Conservation (phyloP, 306 rosid genomes). For the Castanospermum australe region DNA sequence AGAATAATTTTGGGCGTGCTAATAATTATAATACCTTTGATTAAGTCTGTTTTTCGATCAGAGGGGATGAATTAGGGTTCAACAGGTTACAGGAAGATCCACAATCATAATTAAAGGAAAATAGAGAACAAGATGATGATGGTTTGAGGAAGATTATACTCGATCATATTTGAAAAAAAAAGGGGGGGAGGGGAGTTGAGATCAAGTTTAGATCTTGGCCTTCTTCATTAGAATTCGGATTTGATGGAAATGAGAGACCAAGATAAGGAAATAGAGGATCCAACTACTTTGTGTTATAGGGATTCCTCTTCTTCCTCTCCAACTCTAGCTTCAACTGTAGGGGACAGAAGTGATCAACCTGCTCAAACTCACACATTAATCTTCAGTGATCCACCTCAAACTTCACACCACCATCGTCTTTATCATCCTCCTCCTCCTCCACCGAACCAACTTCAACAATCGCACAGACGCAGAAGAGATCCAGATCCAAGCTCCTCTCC, state of each 20-base stretch:
- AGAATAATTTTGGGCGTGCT: constrained; percentile 39
- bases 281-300: constrained; percentile 45
- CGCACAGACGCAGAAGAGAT: constrained; percentile 42
- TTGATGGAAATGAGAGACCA: constrained; percentile 58
- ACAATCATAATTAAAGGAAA: constrained; percentile 24
- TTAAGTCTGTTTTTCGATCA: constrained; percentile 30
- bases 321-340: constrained; percentile 20
- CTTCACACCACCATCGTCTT: constrained; percentile 40
- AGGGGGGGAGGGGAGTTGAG: constrained; percentile 20
- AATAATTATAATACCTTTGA: constrained; percentile 40
- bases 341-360: constrained; percentile 41
- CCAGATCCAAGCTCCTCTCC: constrained; percentile 43
- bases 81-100: constrained; percentile 33
- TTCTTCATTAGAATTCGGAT: constrained; percentile 21
- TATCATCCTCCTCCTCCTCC: constrained; percentile 9
- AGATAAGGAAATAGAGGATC: constrained; percentile 51
- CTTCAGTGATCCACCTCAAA: constrained; percentile 32
- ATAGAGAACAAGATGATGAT: constrained; percentile 20
- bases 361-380: constrained; percentile 25
- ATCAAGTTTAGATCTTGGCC: constrained; percentile 38
- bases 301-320: constrained; percentile 57
- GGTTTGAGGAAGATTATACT: constrained; percentile 28
- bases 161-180: neutral
- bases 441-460: constrained; percentile 21
- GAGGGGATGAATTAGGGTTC: constrained; percentile 45